Base-by-base conservation (phyloP, 2,329 filamentous ascomycete genomes). In the Leptographium lundbergii region DNA sequence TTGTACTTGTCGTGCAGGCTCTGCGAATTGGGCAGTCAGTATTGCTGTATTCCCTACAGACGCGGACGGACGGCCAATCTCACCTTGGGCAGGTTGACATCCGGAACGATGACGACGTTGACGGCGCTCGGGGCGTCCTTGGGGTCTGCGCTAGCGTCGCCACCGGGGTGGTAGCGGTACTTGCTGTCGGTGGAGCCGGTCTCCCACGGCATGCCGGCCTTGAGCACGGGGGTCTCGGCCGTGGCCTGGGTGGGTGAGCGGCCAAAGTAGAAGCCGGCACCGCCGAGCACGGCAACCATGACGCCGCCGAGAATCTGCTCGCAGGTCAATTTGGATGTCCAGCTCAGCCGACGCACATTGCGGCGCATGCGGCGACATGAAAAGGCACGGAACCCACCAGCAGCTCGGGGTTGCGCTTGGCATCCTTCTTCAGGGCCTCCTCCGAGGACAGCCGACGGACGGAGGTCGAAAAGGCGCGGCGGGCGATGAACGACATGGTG, bases 1-100 rank as follows among this genome's bases (percentile, higher is more conserved):
- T 99, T 99, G 85, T 87, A 97, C 78, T 87, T 88, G 68, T 99
- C 94, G 78, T 99, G 94, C 65, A 96, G 84, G 69, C 87, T 81
- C 89, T 95, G 68, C 60, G 55, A 39, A 32, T 27, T 5, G 25
- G 48, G 14, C 25, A 17, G 36, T 56, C 25, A 59, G 58, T 14
- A n/a, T 34, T 34, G 32, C n/a, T 11, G 2, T 4, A 14, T 17
- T n/a, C 51, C 6, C 4, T 9, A 27, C 19, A 22, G 1, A 7
- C 6, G 50, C 17, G 27, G 14, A 13, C 14, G 5, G 4, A 1
- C 6, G 17, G 19, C 50, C 50, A 32, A 25, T 27, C 47, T 57
- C 78, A 91, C 88, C 86, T 87, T 91, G 70, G 94, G 91, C 67
- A 97, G 80, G 70, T 87, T 94, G 70, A 99, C 91, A 70, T 95